Percentiles rank a stretch among this genome's conserved stretches.
phyloP scores from a whole-genome alignment of 139 green algal genomes.

The Chlorella sorokiniana region DNA sequence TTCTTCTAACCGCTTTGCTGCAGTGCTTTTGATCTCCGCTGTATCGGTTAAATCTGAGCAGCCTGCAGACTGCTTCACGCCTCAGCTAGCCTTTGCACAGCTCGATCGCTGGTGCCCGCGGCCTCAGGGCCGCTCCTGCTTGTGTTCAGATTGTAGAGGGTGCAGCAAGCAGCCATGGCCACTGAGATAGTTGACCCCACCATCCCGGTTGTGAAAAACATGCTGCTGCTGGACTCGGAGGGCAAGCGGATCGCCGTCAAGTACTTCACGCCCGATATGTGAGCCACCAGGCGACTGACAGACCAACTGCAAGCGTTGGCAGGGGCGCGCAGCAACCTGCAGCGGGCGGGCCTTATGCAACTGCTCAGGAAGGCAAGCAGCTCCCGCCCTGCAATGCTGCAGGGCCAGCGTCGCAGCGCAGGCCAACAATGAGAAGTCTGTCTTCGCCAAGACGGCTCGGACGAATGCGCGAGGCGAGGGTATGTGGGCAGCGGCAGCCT shows the following conservation, averaged over 20 bases:
- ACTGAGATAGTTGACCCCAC: slow-evolving; percentile 54
- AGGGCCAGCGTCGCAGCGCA: slow-evolving; percentile 84
- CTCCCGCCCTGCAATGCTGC: neutral
- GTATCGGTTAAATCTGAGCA: too few relatives aligned
- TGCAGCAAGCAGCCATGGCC: slow-evolving; percentile 4
- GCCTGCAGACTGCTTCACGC: too few relatives aligned
- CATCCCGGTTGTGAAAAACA: slow-evolving; percentile 86
- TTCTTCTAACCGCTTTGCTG: too few relatives aligned
- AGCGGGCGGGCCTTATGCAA: neutral
- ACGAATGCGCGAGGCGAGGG: slow-evolving; percentile 93
- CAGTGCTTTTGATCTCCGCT: too few relatives aligned
- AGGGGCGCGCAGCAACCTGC: neutral
- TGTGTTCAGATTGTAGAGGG: neutral
- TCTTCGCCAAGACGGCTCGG: slow-evolving; percentile 91
- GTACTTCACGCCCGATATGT: slow-evolving; percentile 90
- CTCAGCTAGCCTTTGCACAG: neutral
- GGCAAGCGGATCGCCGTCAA: slow-evolving; percentile 98
- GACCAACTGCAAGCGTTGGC: neutral
- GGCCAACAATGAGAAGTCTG: slow-evolving; percentile 90
- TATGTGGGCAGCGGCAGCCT: slow-evolving; percentile 36
- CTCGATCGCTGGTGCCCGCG: neutral
- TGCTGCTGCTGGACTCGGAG: slow-evolving; percentile 95
- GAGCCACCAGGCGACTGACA: neutral
- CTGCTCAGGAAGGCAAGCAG: neutral
- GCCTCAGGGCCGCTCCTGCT: neutral